Conservation (phyloP, 441 rosid genomes). For the Isatis lusitanica region DNA sequence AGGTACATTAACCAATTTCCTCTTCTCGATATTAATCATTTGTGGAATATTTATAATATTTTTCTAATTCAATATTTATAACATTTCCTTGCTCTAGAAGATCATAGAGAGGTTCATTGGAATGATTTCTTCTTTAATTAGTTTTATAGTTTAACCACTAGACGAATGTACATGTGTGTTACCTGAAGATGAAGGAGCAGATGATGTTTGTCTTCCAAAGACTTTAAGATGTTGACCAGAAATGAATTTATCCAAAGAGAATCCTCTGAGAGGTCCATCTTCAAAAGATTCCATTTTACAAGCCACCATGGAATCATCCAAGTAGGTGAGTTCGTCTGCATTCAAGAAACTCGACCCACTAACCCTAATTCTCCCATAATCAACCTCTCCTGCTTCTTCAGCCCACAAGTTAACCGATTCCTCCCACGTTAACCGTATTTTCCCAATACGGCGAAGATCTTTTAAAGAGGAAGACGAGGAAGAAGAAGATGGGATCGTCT, state of each 20-base stretch:
- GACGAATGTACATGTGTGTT: slow-evolving; percentile 1
- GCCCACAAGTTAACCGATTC: slow-evolving; percentile 95
- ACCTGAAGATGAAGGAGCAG: slow-evolving; percentile 54
- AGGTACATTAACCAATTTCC: neutral
- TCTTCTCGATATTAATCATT: neutral
- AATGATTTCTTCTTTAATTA: neutral
- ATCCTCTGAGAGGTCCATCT: slow-evolving; percentile 78
- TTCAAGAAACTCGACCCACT: slow-evolving; percentile 80
- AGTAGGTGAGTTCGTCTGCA: slow-evolving; percentile 80
- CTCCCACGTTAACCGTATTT: slow-evolving; percentile 90
- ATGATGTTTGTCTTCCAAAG: slow-evolving; percentile 67
- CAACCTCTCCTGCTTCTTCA: slow-evolving; percentile 86
- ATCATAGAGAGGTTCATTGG: neutral
- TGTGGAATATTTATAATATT: neutral
- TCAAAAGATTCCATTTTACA: slow-evolving; percentile 85
- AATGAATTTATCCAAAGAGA: slow-evolving; percentile 81
- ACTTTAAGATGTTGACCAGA: slow-evolving; percentile 87
- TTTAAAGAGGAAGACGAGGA: slow-evolving; percentile 47
- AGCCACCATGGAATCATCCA: slow-evolving; percentile 83
- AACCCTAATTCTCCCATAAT: slow-evolving; percentile 73
- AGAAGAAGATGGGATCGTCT: slow-evolving; percentile 35
- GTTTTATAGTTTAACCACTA: neutral
- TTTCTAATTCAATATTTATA: neutral
- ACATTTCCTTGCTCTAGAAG: neutral
- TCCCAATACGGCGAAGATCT: slow-evolving; percentile 82